A percentile compares a stretch with the other conserved stretches of the same genome.
These are phyloP conservation scores for Mycena epipterygia DNA, from an alignment of 768 basidiomycete genomes.

Conservation along the genomic window DNA sequence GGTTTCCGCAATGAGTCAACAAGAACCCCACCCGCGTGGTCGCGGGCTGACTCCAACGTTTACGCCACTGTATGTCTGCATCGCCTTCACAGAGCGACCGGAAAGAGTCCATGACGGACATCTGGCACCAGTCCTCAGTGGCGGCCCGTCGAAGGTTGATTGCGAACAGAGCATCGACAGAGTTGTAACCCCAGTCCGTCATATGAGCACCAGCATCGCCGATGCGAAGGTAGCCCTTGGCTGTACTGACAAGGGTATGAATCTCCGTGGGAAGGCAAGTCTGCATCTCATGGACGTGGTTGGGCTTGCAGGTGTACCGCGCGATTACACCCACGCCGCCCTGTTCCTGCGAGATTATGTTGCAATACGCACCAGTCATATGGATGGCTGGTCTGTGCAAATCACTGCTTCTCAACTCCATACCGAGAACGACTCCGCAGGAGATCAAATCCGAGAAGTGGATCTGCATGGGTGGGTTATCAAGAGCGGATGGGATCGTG, in stretches of 20 bases:
- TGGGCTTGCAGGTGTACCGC: neutral
- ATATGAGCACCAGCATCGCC: neutral
- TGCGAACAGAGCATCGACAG: neutral
- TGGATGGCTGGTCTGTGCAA: neutral
- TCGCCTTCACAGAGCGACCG: neutral
- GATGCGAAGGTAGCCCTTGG: slow-evolving; percentile 1
- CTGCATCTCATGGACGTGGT: slow-evolving; percentile 5
- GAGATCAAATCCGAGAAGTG: slow-evolving; percentile 5
- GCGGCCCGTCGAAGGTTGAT: neutral
- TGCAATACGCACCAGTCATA: slow-evolving; percentile 9
- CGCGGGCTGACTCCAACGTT: neutral
- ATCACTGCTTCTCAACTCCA: neutral
- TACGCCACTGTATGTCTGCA: neutral
- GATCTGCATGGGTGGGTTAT: neutral
- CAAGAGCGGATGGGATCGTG: slow-evolving; percentile 11
- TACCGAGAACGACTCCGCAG: neutral
- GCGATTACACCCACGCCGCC: neutral
- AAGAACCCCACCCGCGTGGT: neutral
- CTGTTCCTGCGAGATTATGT: slow-evolving; percentile 6
- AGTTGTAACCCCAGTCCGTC: slow-evolving; percentile 24
- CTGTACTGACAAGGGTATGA: neutral
- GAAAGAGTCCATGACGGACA: neutral
- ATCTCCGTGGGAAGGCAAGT: neutral
- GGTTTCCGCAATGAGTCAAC: neutral
- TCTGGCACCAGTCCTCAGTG: neutral